A percentile compares a stretch with the other conserved stretches of the same genome.
phyloP scores from a whole-genome alignment of 2,329 filamentous ascomycete genomes.

The Talaromyces piceae region DNA sequence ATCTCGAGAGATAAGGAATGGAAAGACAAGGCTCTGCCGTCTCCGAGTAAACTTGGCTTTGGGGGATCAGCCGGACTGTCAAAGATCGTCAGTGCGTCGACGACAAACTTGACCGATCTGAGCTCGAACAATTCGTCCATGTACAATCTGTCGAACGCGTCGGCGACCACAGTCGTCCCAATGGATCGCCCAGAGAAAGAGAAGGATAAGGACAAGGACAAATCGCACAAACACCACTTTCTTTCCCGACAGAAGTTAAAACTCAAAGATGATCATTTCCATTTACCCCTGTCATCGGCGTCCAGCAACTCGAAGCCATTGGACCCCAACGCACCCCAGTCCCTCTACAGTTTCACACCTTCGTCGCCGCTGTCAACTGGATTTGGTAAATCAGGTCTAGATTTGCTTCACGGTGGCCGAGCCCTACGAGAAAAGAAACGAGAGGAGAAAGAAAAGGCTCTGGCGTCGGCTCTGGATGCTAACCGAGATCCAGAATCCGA shows the following conservation, averaged over 20 bases:
- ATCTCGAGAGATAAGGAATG: constrained; percentile 53
- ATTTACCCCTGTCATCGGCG: constrained; percentile 56
- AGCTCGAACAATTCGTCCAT: constrained; percentile 49
- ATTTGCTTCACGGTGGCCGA: constrained; percentile 68
- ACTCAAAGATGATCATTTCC: constrained; percentile 51
- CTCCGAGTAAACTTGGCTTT: constrained; percentile 50
- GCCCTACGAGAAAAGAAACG: constrained; percentile 75
- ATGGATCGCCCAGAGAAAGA: constrained; percentile 34
- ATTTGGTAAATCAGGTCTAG: constrained; percentile 73
- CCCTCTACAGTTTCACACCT: constrained; percentile 59
- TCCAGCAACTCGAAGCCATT: constrained; percentile 58
- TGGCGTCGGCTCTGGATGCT: constrained; percentile 21
- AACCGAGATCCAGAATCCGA: constrained; percentile 29
- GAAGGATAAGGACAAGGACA: constrained; percentile 34
- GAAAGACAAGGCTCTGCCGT: constrained; percentile 49
- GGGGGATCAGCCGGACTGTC: constrained; percentile 46
- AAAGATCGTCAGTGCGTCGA: constrained; percentile 52
- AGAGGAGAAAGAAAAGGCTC: constrained; percentile 50
- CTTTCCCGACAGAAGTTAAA: constrained; percentile 60
- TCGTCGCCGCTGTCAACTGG: constrained; percentile 51
- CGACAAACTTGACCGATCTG: constrained; percentile 52
- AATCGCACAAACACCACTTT: constrained; percentile 53
- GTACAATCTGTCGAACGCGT: constrained; percentile 56
- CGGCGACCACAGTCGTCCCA: constrained; percentile 54
- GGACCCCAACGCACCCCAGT: constrained; percentile 55